Evolutionary conservation across 805 yeast species (phyloP), one percentile per base, ranked within the genome.

Genomic region (Saturnispora dispora): DNA sequence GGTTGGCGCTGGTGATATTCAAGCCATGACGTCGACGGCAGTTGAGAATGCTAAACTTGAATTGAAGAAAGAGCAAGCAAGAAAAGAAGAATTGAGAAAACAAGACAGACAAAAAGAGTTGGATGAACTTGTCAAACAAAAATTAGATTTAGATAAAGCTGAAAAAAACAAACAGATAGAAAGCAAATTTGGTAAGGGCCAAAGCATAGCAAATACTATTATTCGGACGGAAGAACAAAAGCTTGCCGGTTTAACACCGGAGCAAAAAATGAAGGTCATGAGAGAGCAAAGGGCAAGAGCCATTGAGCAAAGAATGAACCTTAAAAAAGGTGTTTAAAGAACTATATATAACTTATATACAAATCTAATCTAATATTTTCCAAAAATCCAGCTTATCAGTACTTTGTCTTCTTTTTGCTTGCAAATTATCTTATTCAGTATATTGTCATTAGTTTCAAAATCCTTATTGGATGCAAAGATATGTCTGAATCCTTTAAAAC

Each of bases 241-340:
- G 45, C 59, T 82, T 50, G 74, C 77, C 43, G 82, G 89, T 0
- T 71, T 91, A 50, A 75, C 81, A 7, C 88, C 82, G 1, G 88
- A 81, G 25, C 96, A 90, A 57, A 76, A 80, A 60, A 74, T 76
- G 75, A 77, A 82, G 60, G 69, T 93, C 20, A 89, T 90, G 85
- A 78, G 99, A 54, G 99, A 93, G 60, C 90, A 90, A 61, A 74
- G 98, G 50, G 97, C 97, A 0, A 76, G 98, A 51, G 99, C 99
- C 0, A 97, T 96, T 0, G 98, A 93, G 64, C 96, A 91, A 0
- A 74, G 99, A 58, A 59, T 87, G 60, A 74, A 70, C 22, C 22
- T 37, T 50, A 67, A 60, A 45, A 18, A 20, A 37, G 13, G 18
- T 35, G 39, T 35, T n/a, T 35, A 46, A 25, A 10, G 35, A 17